phyloP scores from a whole-genome alignment of 371 early-diverging fungal species.

The Umbelopsis sp. region DNA sequence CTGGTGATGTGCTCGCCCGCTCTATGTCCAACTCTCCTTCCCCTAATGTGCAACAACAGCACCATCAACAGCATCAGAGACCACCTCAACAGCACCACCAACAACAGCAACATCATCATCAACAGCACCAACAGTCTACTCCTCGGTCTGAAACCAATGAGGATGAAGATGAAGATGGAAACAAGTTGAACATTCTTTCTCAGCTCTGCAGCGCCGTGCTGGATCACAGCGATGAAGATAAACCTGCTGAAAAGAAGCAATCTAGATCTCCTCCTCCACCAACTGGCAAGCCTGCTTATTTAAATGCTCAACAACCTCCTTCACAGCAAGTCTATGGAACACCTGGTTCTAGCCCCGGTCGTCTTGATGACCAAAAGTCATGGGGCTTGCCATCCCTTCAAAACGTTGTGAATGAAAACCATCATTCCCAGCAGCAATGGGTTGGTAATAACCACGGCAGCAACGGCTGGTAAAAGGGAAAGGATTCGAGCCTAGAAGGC shows the following conservation, averaged over 20 bases:
- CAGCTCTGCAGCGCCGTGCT: conserved; percentile 52
- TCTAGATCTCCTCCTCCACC: conserved; percentile 16
- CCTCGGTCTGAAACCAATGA: conserved; percentile 21
- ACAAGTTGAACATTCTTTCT: conserved; percentile 48
- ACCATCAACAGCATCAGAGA: conserved; percentile 21
- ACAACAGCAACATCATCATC: conserved; percentile 29
- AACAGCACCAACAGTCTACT: conserved; percentile 19
- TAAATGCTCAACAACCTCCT: conserved; percentile 9
- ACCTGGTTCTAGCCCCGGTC: conserved; percentile 13
- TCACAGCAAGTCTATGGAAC: conserved; percentile 12
- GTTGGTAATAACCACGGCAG: conserved; percentile 2
- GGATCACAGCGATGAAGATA: conserved; percentile 32
- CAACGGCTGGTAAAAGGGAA: neutral
- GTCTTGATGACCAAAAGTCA: conserved; percentile 9
- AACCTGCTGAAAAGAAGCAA: conserved; percentile 6
- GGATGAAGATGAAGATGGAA: conserved; percentile 52
- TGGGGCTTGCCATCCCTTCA: conserved; percentile 10
- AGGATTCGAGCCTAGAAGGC: neutral
- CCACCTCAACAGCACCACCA: conserved; percentile 20
- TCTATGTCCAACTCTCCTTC: conserved; percentile 11
- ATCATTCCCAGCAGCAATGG: conserved; percentile 11
- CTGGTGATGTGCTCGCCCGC: conserved; percentile 5
- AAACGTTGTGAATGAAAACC: conserved; percentile 9
- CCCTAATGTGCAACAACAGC: conserved; percentile 24
- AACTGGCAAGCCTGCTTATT: conserved; percentile 3